Percentiles rank a stretch among this genome's conserved stretches.
Conservation (phyloP, 2,329 filamentous ascomycete genomes). For the Monosporascus ibericus region DNA sequence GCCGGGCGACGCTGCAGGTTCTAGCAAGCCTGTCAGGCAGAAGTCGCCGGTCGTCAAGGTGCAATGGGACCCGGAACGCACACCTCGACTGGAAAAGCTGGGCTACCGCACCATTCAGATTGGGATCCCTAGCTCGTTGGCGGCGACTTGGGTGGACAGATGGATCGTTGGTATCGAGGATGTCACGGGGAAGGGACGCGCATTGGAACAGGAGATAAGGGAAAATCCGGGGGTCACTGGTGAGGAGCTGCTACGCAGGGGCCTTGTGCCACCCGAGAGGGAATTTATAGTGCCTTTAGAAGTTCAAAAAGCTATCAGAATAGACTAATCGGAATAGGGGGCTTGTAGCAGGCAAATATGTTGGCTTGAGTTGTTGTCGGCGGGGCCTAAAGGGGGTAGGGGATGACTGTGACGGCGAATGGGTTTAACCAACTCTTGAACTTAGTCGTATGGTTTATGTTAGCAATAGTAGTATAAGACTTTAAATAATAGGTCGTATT, state of each 20-base stretch:
- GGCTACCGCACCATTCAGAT: slow-evolving; percentile 54
- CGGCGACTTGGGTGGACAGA: slow-evolving; percentile 39
- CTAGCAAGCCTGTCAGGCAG: slow-evolving; percentile 6
- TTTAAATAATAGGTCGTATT: too few species aligned
- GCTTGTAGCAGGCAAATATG: too few species aligned
- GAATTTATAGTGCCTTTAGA: slow-evolving; percentile 31
- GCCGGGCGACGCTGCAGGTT: background rate
- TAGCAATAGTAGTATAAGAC: too few species aligned
- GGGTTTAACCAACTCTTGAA: too few species aligned
- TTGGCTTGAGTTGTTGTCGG: too few species aligned
- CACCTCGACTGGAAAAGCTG: slow-evolving; percentile 36
- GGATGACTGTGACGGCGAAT: too few species aligned
- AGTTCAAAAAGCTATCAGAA: background rate
- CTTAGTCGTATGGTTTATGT: too few species aligned
- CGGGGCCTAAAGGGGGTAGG: too few species aligned
- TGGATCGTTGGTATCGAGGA: slow-evolving; percentile 52
- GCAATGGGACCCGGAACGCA: slow-evolving; percentile 60
- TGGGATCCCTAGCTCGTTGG: slow-evolving; percentile 44
- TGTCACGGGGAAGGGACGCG: slow-evolving; percentile 47
- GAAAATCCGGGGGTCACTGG: slow-evolving; percentile 27
- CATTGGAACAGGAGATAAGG: slow-evolving; percentile 40
- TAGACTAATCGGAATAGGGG: background rate
- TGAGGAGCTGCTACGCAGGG: slow-evolving; percentile 29
- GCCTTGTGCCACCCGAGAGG: slow-evolving; percentile 39
- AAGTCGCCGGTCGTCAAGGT: slow-evolving; percentile 39